These are phyloP conservation scores for Medicago lupulina DNA, from an alignment of 306 rosid species.

Conservation along the genomic window DNA sequence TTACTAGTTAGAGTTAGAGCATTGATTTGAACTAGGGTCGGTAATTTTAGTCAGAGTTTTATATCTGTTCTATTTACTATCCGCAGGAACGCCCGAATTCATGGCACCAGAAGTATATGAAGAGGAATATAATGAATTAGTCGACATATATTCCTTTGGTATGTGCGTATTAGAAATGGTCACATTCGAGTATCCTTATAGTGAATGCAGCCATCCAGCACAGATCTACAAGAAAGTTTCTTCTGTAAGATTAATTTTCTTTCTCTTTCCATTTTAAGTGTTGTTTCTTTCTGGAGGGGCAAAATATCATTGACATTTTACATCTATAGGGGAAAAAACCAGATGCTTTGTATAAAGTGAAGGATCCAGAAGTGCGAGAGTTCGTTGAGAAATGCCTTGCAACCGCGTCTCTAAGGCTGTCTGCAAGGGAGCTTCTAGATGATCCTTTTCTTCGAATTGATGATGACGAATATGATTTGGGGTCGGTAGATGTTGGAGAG, in stretches of 20 bases:
- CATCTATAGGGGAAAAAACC: slow-evolving; percentile 83
- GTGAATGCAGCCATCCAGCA: slow-evolving; percentile 94
- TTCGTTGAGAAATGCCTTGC: slow-evolving; percentile 94
- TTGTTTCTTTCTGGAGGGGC: slow-evolving; percentile 39
- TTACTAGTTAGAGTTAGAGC: slow-evolving; percentile 25
- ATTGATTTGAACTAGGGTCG: slow-evolving; percentile 31
- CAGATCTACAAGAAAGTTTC: slow-evolving; percentile 96
- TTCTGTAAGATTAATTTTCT: slow-evolving; percentile 73
- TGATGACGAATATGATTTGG: slow-evolving; percentile 62
- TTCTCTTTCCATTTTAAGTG: slow-evolving; percentile 7
- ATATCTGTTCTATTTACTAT: slow-evolving; percentile 26
- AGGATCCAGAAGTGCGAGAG: slow-evolving; percentile 78
- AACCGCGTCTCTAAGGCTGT: slow-evolving; percentile 73
- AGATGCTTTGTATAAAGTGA: slow-evolving; percentile 82
- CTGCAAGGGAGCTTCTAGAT: slow-evolving; percentile 87
- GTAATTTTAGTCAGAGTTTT: slow-evolving; percentile 33
- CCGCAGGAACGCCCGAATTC: slow-evolving; percentile 91
- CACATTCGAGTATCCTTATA: slow-evolving; percentile 93
- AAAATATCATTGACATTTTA: slow-evolving; percentile 42
- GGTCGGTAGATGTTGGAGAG: slow-evolving; percentile 46
- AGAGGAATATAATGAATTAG: slow-evolving; percentile 91
- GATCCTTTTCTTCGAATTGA: slow-evolving; percentile 81
- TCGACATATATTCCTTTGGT: slow-evolving; percentile 95
- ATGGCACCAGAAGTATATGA: slow-evolving; percentile 98
- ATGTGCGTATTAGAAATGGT: slow-evolving; percentile 97